A percentile compares a stretch with the other conserved stretches of the same genome.
Evolutionary conservation across 2,329 filamentous ascomycete genomes (phyloP).

Genomic region (Neonectria punicea): DNA sequence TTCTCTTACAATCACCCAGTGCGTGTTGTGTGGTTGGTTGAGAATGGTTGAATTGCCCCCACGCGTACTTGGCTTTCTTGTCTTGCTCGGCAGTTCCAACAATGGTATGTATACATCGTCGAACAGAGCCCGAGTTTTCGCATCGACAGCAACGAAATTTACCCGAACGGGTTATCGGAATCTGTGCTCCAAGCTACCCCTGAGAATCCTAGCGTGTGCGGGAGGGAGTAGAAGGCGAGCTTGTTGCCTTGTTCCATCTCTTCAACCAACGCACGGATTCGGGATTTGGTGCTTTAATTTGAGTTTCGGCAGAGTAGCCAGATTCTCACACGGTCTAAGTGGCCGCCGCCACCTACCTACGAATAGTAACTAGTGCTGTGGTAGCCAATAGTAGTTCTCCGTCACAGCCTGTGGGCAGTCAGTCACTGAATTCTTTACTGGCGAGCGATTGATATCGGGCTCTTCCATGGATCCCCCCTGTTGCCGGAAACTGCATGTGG

Average conservation of each 20-base stretch:
- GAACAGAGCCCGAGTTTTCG: slow-evolving; percentile 2
- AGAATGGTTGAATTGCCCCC: not conserved
- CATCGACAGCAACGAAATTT: slow-evolving; percentile 4
- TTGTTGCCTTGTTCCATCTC: not conserved
- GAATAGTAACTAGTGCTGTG: not conserved
- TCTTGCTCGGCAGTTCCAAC: not conserved
- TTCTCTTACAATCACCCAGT: not conserved
- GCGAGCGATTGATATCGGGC: not conserved
- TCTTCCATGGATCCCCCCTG: not conserved
- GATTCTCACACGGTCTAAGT: not conserved
- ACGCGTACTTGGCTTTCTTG: not conserved
- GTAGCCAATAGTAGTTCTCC: not conserved
- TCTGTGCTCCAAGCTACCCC: slow-evolving; percentile 8
- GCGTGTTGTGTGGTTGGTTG: not conserved
- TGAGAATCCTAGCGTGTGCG: slow-evolving; percentile 1
- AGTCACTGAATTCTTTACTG: no score
- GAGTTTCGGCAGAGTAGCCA: slow-evolving; percentile 4
- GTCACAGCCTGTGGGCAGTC: no score
- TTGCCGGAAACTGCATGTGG: not conserved
- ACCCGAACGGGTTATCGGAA: not conserved
- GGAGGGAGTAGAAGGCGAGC: not conserved
- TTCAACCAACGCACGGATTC: not conserved
- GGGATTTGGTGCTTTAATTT: slow-evolving; percentile 3
- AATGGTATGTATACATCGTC: not conserved
- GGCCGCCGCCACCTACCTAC: no score